Evolutionary conservation across 371 early-diverging fungal species (phyloP).

Genomic region (Apophysomyces variabilis): DNA sequence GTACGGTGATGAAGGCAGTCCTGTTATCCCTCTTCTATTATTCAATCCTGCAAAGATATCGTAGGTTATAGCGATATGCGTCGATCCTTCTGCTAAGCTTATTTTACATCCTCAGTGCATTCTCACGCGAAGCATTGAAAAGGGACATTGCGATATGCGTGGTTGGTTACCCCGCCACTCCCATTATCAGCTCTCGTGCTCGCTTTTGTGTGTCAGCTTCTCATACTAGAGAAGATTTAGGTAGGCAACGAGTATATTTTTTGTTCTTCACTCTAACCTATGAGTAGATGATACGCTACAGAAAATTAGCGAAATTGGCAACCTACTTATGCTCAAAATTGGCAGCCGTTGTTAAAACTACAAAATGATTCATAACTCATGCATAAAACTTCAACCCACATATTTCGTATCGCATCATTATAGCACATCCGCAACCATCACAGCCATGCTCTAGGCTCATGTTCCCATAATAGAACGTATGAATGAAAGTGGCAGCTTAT

Average conservation of each 20-base stretch:
- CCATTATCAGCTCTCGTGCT: slow-evolving; percentile 96
- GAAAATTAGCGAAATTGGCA: slow-evolving; percentile 62
- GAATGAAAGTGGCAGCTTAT: no score
- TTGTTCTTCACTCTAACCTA: background rate
- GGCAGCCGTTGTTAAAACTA: background rate
- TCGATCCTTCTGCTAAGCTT: background rate
- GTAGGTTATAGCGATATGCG: slow-evolving; percentile 28
- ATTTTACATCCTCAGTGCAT: slow-evolving; percentile 61
- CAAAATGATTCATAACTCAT: background rate
- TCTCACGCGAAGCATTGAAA: slow-evolving; percentile 91
- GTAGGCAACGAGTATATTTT: slow-evolving; percentile 18
- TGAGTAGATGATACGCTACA: slow-evolving; percentile 54
- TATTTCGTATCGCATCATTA: no score
- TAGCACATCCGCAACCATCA: no score
- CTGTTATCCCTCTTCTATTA: slow-evolving; percentile 97
- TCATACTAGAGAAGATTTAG: slow-evolving; percentile 97
- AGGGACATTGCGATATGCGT: slow-evolving; percentile 98
- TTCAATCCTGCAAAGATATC: slow-evolving; percentile 98
- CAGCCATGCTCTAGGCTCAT: no score
- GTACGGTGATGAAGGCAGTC: slow-evolving; percentile 92
- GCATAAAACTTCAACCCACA: background rate
- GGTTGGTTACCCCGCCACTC: slow-evolving; percentile 98
- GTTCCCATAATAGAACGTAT: no score
- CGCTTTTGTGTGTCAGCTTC: slow-evolving; percentile 97
- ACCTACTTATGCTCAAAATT: slow-evolving; percentile 56